These are phyloP conservation scores for Leucoagaricus sp. DNA, from an alignment of 1,284 basidiomycete species.

Conservation along the genomic window DNA sequence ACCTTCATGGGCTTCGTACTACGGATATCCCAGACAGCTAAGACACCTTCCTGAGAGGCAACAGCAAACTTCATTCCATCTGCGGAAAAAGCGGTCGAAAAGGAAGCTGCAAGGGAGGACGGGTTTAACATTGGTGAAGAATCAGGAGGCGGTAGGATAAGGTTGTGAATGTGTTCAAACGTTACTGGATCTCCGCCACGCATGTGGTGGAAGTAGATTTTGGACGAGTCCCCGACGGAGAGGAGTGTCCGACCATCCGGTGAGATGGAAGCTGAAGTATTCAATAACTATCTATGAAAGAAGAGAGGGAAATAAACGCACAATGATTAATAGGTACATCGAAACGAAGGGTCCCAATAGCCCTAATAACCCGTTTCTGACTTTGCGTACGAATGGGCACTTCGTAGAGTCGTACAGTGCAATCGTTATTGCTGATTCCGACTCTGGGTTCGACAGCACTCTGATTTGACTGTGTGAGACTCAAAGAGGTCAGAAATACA, in stretches of 20 bases:
- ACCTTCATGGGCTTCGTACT: constrained; percentile 70
- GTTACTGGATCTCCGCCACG: constrained; percentile 56
- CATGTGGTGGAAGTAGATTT: constrained; percentile 76
- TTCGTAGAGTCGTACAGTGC: constrained; percentile 75
- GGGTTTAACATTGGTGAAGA: constrained; percentile 35
- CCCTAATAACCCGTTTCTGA: constrained; percentile 42
- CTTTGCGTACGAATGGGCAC: constrained; percentile 51
- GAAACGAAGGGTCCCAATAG: constrained; percentile 57
- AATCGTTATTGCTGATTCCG: constrained; percentile 83
- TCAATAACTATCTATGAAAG: neutral
- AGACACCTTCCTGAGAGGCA: constrained; percentile 82
- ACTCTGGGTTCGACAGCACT: constrained; percentile 71
- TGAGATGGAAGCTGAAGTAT: constrained; percentile 69
- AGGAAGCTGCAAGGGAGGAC: constrained; percentile 66
- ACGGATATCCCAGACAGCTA: constrained; percentile 80
- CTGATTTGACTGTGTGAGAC: constrained; percentile 54
- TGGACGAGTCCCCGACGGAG: constrained; percentile 84
- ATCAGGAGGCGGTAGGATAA: constrained; percentile 57
- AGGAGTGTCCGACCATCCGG: constrained; percentile 83
- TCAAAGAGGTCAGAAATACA: constrained; percentile 67
- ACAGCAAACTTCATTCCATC: constrained; percentile 85
- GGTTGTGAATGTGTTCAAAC: constrained; percentile 57
- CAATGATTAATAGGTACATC: constrained; percentile 63
- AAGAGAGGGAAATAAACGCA: constrained; percentile 23
- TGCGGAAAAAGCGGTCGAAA: constrained; percentile 80